A percentile compares a stretch with the other conserved stretches of the same genome.
phyloP scores from a whole-genome alignment of 176 grass and related monocot genomes.

The Pharus latifolius region DNA sequence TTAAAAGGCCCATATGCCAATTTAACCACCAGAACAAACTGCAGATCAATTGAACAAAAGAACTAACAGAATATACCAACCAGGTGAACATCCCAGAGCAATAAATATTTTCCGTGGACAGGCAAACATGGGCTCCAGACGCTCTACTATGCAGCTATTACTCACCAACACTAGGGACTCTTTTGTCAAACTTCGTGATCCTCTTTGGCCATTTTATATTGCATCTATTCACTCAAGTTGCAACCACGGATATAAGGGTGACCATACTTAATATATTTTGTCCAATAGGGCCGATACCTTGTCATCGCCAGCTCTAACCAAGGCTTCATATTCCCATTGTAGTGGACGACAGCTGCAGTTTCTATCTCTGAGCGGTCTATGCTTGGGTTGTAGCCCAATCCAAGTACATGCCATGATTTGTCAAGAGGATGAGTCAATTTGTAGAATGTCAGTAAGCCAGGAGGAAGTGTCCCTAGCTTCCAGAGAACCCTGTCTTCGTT shows the following conservation, averaged over 20 bases:
- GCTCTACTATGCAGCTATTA: neutral
- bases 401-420: conserved; percentile 96
- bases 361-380: conserved; percentile 90
- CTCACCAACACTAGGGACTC: no score
- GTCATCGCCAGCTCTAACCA: conserved; percentile 98
- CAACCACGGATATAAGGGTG: conserved; percentile 80
- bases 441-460: conserved; percentile 93
- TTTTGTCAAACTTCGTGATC: neutral
- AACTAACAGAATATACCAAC: conserved; percentile 2
- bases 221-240: conserved; percentile 70
- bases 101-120: neutral
- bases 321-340: conserved; percentile 99
- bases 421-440: conserved; percentile 95
- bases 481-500: conserved; percentile 98
- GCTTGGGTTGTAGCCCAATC: conserved; percentile 94
- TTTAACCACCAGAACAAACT: neutral
- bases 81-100: neutral
- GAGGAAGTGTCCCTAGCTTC: conserved; percentile 93
- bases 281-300: conserved; percentile 89
- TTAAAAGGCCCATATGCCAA: neutral
- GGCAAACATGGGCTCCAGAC: neutral
- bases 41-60: conserved; percentile 29
- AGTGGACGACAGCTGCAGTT: conserved; percentile 80
- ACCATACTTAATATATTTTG: conserved; percentile 93
- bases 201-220: neutral